Conservation (phyloP, 495 filamentous ascomycete genomes). For the Trichoderma reesei region DNA sequence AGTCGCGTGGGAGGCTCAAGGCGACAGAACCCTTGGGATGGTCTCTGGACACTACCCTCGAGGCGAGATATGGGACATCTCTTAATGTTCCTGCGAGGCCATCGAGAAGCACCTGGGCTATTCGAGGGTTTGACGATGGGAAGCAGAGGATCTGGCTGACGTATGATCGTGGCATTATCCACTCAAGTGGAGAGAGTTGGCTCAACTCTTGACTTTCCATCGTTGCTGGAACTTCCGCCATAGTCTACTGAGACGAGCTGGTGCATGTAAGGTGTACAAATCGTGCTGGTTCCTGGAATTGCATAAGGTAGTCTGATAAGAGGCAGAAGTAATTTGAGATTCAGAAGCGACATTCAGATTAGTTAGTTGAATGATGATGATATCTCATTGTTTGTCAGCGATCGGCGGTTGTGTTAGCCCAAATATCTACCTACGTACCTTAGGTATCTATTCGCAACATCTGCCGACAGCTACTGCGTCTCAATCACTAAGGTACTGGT, state of each 20-base stretch:
- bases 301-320: no score
- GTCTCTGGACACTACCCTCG: conserved; percentile 14
- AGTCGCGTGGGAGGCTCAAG: conserved; percentile 15
- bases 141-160: conserved; percentile 22
- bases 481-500: no score
- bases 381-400: no score
- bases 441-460: no score
- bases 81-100: conserved; percentile 15
- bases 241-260: not conserved
- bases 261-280: not conserved
- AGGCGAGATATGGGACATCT: conserved; percentile 22
- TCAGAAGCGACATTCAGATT: no score
- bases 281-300: no score
- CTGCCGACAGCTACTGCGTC: no score
- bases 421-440: no score
- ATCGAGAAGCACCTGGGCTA: conserved; percentile 12
- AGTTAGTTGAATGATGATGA: no score
- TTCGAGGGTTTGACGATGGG: conserved; percentile 14
- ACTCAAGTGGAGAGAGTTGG: conserved; percentile 14
- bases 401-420: no score
- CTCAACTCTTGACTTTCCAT: not conserved
- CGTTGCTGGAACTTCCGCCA: not conserved
- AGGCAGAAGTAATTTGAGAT: no score
- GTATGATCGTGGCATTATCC: conserved; percentile 22
- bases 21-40: conserved; percentile 14